These are phyloP conservation scores for Arthrobotrys conoides DNA, from an alignment of 2,329 filamentous ascomycete species.

Conservation along the genomic window DNA sequence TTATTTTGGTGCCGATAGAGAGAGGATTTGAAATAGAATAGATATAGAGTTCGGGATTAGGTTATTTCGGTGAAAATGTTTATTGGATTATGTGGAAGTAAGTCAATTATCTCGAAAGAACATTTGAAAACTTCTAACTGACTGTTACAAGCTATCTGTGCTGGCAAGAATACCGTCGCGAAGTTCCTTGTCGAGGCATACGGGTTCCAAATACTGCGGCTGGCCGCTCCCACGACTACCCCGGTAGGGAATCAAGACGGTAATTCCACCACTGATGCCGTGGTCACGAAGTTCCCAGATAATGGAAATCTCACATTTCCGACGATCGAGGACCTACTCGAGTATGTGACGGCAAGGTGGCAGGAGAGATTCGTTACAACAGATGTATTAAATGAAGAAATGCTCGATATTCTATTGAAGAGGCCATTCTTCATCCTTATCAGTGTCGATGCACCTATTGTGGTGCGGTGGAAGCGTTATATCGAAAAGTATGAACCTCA, in stretches of 20 bases:
- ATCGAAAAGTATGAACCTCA: constrained; percentile 70
- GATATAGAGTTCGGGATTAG: not conserved
- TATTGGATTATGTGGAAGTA: constrained; percentile 57
- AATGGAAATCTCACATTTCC: constrained; percentile 69
- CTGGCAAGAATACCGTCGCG: constrained; percentile 91
- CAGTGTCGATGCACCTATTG: constrained; percentile 90
- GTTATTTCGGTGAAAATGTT: constrained; percentile 39
- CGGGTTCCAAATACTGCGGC: constrained; percentile 74
- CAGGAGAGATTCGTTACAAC: constrained; percentile 86
- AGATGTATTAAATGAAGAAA: constrained; percentile 80
- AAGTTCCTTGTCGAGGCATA: constrained; percentile 88
- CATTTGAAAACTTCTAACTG: not conserved
- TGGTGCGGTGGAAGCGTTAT: constrained; percentile 85
- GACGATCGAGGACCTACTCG: constrained; percentile 78
- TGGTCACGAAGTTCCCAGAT: constrained; percentile 34
- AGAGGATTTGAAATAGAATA: not conserved
- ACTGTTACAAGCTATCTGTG: constrained; percentile 73
- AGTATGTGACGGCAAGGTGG: constrained; percentile 90
- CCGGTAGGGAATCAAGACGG: constrained; percentile 19
- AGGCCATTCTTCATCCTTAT: constrained; percentile 94
- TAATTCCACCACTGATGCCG: constrained; percentile 3
- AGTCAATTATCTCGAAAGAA: not conserved
- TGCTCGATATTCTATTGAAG: constrained; percentile 80
- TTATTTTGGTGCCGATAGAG: not conserved
- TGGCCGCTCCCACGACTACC: constrained; percentile 36